Conservation (phyloP, 805 yeast species). For the Priceomyces medius region DNA sequence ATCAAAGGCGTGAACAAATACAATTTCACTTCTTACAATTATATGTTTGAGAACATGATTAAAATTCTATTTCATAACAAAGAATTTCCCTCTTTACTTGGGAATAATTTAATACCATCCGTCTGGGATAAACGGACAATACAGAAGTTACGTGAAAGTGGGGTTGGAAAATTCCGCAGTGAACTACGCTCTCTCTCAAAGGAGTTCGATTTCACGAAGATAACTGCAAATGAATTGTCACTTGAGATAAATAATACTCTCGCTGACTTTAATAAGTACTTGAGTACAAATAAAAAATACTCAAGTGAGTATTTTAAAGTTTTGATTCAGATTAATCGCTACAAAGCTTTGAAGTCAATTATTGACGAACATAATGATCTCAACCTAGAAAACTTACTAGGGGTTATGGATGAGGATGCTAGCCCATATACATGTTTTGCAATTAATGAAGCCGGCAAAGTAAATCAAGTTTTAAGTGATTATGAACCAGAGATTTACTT, state of each 20-base stretch:
- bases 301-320: slow-evolving; percentile 17
- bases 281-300: slow-evolving; percentile 9
- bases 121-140: slow-evolving; percentile 10
- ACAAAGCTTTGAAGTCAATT: slow-evolving; percentile 19
- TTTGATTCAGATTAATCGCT: slow-evolving; percentile 24
- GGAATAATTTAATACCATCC: slow-evolving; percentile 16
- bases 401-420: slow-evolving; percentile 12
- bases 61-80: slow-evolving; percentile 13
- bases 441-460: slow-evolving; percentile 4
- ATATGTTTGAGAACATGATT: slow-evolving; percentile 21
- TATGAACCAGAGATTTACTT: slow-evolving; percentile 8
- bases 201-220: slow-evolving; percentile 19
- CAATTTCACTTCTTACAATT: slow-evolving; percentile 16
- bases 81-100: slow-evolving; percentile 19
- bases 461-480: slow-evolving; percentile 4
- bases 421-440: slow-evolving; percentile 5
- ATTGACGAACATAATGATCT: slow-evolving; percentile 14
- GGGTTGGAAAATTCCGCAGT: slow-evolving; percentile 16
- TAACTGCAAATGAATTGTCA: slow-evolving; percentile 17
- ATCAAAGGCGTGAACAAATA: slow-evolving; percentile 16
- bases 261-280: slow-evolving; percentile 16
- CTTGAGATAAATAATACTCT: slow-evolving; percentile 16
- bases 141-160: slow-evolving; percentile 14
- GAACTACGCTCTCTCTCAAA: slow-evolving; percentile 21
- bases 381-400: slow-evolving; percentile 8